These are phyloP conservation scores for Podochytrium sp. DNA, from an alignment of 192 early-diverging fungal species.

Conservation along the genomic window DNA sequence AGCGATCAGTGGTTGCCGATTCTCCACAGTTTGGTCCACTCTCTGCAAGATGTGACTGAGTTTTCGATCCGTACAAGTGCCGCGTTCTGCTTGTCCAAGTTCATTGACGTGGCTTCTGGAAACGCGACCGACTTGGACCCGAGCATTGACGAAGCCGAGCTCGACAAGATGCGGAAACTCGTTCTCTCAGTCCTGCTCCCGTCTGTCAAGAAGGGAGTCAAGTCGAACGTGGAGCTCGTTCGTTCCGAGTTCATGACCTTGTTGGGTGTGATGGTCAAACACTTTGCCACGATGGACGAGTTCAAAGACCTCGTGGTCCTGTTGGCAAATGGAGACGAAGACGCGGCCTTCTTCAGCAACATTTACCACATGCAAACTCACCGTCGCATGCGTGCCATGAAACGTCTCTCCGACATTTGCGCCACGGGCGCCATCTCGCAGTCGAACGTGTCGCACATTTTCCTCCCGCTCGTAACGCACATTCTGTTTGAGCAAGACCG, in stretches of 20 bases:
- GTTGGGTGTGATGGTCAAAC: slow-evolving; percentile 63
- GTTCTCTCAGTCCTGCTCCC: slow-evolving; percentile 70
- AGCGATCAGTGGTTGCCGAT: slow-evolving; percentile 85
- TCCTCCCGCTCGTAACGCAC: slow-evolving; percentile 86
- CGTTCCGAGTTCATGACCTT: slow-evolving; percentile 74
- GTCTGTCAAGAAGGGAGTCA: slow-evolving; percentile 71
- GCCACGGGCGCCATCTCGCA: slow-evolving; percentile 49
- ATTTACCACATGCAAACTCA: slow-evolving; percentile 95
- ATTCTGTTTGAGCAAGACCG: slow-evolving; percentile 82
- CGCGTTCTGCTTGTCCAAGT: slow-evolving; percentile 71
- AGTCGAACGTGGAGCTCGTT: slow-evolving; percentile 52
- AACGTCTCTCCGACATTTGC: slow-evolving; percentile 62
- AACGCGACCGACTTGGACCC: slow-evolving; percentile 29
- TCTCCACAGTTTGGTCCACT: slow-evolving; percentile 84
- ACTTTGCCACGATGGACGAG: slow-evolving; percentile 58
- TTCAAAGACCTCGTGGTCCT: slow-evolving; percentile 70
- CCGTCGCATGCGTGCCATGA: slow-evolving; percentile 83
- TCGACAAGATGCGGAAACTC: slow-evolving; percentile 6
- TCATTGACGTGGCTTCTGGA: slow-evolving; percentile 61
- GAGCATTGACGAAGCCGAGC: neutral
- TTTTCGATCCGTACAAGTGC: slow-evolving; percentile 86
- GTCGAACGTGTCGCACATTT: slow-evolving; percentile 65
- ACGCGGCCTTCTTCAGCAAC: slow-evolving; percentile 95
- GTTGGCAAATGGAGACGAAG: slow-evolving; percentile 78
- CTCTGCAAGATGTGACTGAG: slow-evolving; percentile 82